A percentile compares a stretch with the other conserved stretches of the same genome.
Evolutionary conservation across 108 stramenopile species (phyloP).

Genomic region (Pseudonitzschia multistriata): DNA sequence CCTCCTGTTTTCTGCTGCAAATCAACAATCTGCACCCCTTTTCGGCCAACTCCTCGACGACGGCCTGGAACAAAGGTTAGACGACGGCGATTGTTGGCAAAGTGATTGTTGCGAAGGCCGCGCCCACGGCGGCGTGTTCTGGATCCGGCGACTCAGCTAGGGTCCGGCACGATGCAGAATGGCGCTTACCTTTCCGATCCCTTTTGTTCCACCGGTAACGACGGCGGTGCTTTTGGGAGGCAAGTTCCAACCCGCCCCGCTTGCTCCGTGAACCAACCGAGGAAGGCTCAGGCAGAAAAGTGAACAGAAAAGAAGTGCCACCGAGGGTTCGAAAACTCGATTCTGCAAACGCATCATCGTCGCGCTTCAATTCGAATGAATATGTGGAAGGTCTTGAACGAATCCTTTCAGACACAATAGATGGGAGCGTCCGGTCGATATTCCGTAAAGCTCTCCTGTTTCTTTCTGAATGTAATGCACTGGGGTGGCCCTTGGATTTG

Average conservation of each 20-base stretch:
- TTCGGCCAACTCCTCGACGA: slow-evolving; percentile 52
- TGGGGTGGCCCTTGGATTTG: too few species aligned
- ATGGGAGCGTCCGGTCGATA: too few species aligned
- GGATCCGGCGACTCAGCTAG: too few species aligned
- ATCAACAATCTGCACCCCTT: slow-evolving; percentile 62
- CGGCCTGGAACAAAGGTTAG: slow-evolving; percentile 4
- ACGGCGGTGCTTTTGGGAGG: slow-evolving; percentile 53
- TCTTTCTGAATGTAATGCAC: too few species aligned
- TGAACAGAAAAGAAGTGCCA: neutral
- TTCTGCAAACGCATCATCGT: neutral
- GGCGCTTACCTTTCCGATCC: slow-evolving; percentile 54
- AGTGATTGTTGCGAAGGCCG: neutral
- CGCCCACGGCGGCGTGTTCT: too few species aligned
- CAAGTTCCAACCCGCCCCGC: slow-evolving; percentile 32
- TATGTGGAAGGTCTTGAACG: too few species aligned
- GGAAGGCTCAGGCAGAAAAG: neutral
- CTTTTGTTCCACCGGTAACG: slow-evolving; percentile 88
- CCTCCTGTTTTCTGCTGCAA: slow-evolving; percentile 63
- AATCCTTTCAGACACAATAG: too few species aligned
- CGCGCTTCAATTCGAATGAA: too few species aligned
- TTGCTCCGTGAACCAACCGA: neutral
- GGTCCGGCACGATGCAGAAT: neutral
- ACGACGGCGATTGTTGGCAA: neutral
- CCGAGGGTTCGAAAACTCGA: neutral
- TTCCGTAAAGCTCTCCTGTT: too few species aligned